Base-by-base conservation (phyloP, 345 rosid genomes). In the Hypericum androsaemum region DNA sequence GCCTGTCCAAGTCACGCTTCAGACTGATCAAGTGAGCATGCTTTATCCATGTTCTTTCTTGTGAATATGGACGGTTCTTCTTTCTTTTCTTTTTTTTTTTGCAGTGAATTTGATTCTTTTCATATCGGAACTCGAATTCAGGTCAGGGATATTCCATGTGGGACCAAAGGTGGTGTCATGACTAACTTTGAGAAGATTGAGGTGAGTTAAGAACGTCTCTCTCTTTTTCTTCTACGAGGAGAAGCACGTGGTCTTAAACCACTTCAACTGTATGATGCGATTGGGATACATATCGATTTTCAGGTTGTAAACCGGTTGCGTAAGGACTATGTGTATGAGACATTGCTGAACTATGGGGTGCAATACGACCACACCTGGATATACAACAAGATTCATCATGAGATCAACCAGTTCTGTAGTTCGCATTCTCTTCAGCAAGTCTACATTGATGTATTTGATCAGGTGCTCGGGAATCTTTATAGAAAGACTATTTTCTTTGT, bases 401-500 rank as follows among this genome's bases (percentile, higher is more conserved):
- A 90, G 78, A 90, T 90, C 77, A 90, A 90, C 74, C 98, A 90
- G 75, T 87, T 87, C 72, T 87, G 96, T 71, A 87, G 96, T 77
- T 84, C 92, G 10, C 95, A 87, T 63, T 43, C 80, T 32, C 96
- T 90, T 60, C 96, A 90, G 70, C 95, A 90, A 77, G 98, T 90
- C 48, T 90, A 87, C 60, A 90, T 90, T 54, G 96, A 87, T 74
- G 86, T 87, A 67, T 90, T 90, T 63, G 92, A 90, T 71, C 95
- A 90, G 90, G 96, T 84, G 57, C 48, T 68, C 37, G 39, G 57
- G 17, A 58, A 49, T 43, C 37, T 52, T 36, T 40, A 35, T 39
- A 14, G 32, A 4, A 22, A 1, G 32, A 22, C 32, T 22, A 22
- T 4, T 22, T 1, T 22, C 1, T 22, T 1, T 22, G 32, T 22